Base-by-base conservation (phyloP, 495 filamentous ascomycete species). In the Neurospora terricola region DNA sequence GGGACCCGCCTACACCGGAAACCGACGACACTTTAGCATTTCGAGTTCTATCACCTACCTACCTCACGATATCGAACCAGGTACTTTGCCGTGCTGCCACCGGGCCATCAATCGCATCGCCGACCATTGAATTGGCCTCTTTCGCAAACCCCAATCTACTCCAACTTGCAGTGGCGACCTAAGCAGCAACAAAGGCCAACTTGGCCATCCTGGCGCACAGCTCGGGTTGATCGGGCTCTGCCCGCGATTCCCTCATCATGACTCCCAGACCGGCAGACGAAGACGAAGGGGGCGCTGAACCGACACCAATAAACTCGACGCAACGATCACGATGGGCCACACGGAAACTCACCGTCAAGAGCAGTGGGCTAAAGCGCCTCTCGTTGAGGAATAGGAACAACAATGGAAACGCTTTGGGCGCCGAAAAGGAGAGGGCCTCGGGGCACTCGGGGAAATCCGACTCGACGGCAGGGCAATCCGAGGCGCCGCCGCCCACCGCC, bases 281-380 rank as follows among this genome's bases (percentile, higher is more conserved):
- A 82, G 71, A 84, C 79, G 73, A 89, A 85, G 71, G 84, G 59
- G 77, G 59, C 69, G 80, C 76, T 62, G 75, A 72, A 45, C 72
- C 74, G 62, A 79, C 76, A 73, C 78, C 75, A 82, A 81, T 81
- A 91, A 92, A 82, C 72, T 75, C 81, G 73, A 85, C 84, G 69
- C 77, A 81, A 73, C 85, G 93, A 78, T 90, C 94, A 78, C 86
- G 96, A 90, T 99, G 96, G 96, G 96, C 96, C 71, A 98, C 96
- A 38, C 93, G 93, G 75, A 90, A 93, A 78, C 86, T 90, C 75
- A 90, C 87, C 70, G 91, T 92, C 73, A 84, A 89, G 81, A 91
- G 90, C 79, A 92, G 90, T 39, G 81, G 88, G 77, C 84, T 87
- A 78, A 98, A 98, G 85, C 91, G 96, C 72, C 86, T 91, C 69